A percentile compares a stretch with the other conserved stretches of the same genome.
Evolutionary conservation across 2,329 filamentous ascomycete species (phyloP).

Genomic region (Calonectria pauciramosa): DNA sequence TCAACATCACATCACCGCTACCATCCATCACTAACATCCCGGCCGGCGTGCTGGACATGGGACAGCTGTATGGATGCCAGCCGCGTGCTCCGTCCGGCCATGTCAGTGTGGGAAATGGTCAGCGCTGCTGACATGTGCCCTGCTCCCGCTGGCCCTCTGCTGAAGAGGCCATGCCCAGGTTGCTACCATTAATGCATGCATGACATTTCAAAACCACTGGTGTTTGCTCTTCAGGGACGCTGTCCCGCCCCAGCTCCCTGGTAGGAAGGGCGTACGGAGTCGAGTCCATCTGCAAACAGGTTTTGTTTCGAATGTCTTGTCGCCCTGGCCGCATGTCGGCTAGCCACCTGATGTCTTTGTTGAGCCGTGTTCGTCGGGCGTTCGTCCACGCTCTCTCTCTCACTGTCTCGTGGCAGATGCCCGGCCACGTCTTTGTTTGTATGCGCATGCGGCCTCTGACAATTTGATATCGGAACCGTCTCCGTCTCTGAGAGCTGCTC

Average conservation of each 20-base stretch:
- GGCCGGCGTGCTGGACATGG: neutral
- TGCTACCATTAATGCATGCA: neutral
- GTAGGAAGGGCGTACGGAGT: neutral
- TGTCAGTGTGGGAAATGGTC: neutral
- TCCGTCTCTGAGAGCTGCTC: neutral
- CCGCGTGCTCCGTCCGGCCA: neutral
- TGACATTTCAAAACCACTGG: conserved; percentile 5
- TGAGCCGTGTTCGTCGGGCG: neutral
- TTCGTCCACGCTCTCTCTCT: conserved; percentile 6
- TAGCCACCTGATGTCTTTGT: neutral
- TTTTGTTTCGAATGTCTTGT: conserved; percentile 10
- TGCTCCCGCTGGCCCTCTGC: neutral
- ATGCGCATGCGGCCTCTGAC: neutral
- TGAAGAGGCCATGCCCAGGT: neutral
- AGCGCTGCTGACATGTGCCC: conserved; percentile 7
- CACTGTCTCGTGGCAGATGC: neutral
- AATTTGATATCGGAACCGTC: neutral
- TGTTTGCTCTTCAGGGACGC: conserved; percentile 8
- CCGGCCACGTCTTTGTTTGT: neutral
- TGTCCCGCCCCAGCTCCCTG: neutral
- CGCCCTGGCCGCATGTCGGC: neutral
- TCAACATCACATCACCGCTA: conserved; percentile 1
- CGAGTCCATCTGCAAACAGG: conserved; percentile 11
- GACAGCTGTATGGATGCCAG: neutral
- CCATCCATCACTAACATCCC: neutral